Conservation (phyloP, 768 basidiomycete species). For the Candolleomyces efflorescens region DNA sequence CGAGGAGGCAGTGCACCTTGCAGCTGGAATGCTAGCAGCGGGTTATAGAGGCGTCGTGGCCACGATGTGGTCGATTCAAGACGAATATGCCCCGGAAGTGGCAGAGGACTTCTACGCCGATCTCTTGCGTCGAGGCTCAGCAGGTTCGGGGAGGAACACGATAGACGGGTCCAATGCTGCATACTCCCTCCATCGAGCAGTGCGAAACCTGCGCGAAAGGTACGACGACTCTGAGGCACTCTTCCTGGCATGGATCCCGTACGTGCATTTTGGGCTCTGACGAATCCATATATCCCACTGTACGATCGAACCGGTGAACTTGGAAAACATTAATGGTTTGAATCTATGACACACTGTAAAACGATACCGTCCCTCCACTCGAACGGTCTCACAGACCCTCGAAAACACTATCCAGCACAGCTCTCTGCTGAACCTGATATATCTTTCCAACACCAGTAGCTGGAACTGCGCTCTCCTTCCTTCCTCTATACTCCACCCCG, state of each 20-base stretch:
- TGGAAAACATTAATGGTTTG: too few species aligned
- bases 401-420: conserved; percentile 57
- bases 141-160: not conserved
- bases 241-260: conserved; percentile 15
- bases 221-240: not conserved
- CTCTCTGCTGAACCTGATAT: conserved; percentile 63
- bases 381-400: conserved; percentile 24
- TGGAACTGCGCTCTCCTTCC: conserved; percentile 68
- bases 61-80: conserved; percentile 36
- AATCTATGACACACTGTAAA: too few species aligned
- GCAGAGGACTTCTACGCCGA: conserved; percentile 23
- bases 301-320: too few species aligned
- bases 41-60: conserved; percentile 27
- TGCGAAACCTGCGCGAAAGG: conserved; percentile 9
- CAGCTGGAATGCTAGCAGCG: conserved; percentile 32
- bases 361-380: too few species aligned
- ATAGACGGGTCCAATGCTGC: conserved; percentile 13
- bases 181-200: conserved; percentile 14
- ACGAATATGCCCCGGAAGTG: conserved; percentile 25
- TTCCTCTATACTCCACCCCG: conserved; percentile 53
- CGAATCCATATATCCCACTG: too few species aligned
- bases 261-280: conserved; percentile 9
- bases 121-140: not conserved
- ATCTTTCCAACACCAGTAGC: conserved; percentile 72
- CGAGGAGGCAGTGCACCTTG: conserved; percentile 34